Conservation (phyloP, 1,284 basidiomycete genomes). For the Tranzscheliella williamsii region DNA sequence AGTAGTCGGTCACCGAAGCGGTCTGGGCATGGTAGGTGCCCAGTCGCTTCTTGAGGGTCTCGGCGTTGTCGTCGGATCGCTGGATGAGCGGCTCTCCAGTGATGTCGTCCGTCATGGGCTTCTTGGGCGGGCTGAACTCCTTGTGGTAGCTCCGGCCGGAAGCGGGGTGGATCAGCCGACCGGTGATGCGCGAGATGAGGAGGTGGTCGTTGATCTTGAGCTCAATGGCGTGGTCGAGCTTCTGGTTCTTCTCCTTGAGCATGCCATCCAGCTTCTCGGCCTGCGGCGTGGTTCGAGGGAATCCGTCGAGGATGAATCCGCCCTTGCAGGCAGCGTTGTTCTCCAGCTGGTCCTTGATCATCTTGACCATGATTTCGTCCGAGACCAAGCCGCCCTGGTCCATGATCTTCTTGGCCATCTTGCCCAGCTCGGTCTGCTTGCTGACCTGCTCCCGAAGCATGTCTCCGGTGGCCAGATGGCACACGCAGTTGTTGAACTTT, state of each 20-base stretch:
- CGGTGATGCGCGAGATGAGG: constrained; percentile 95
- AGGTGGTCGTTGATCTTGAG: constrained; percentile 91
- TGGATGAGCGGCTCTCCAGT: constrained; percentile 87
- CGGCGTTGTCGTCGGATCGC: constrained; percentile 65
- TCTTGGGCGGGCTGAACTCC: constrained; percentile 95
- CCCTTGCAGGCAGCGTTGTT: constrained; percentile 90
- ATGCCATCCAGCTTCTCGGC: constrained; percentile 94
- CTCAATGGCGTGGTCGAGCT: constrained; percentile 85
- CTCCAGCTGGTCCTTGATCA: constrained; percentile 95
- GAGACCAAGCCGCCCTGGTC: constrained; percentile 82
- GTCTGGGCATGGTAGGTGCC: constrained; percentile 87
- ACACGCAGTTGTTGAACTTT: constrained; percentile 79
- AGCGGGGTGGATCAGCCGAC: constrained; percentile 85
- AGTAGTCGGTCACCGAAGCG: constrained; percentile 94
- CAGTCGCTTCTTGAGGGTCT: constrained; percentile 88
- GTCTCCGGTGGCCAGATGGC: constrained; percentile 97
- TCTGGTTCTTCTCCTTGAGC: constrained; percentile 77
- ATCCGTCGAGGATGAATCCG: constrained; percentile 96
- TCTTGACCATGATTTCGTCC: constrained; percentile 95
- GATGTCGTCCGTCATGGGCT: constrained; percentile 86
- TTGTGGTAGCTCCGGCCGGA: constrained; percentile 91
- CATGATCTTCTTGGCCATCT: constrained; percentile 97
- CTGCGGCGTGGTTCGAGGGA: constrained; percentile 97
- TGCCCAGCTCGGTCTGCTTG: constrained; percentile 82
- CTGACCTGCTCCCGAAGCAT: constrained; percentile 94